Percentiles rank a stretch among this genome's conserved stretches.
These are phyloP conservation scores for Mentha longifolia DNA, from an alignment of 257 asterid genomes.

Conservation along the genomic window DNA sequence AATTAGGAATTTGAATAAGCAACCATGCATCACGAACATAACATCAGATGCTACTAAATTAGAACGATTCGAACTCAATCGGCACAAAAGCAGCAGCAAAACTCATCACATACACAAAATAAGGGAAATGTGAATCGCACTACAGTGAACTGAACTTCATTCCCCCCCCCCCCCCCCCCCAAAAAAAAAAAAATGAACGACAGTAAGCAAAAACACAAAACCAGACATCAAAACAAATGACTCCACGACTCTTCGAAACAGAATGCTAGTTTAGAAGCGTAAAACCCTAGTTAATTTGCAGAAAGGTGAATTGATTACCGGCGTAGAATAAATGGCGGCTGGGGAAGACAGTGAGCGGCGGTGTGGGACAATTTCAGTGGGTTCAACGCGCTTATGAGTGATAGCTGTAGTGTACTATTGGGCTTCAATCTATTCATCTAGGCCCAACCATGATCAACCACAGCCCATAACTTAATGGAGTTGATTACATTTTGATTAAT, in stretches of 20 bases:
- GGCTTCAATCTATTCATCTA: background rate
- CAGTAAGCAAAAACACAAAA: background rate
- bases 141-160: background rate
- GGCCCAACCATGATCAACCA: background rate
- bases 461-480: no score
- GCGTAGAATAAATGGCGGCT: conserved; percentile 29
- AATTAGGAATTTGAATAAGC: conserved; percentile 1
- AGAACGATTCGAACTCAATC: conserved; percentile 2
- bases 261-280: background rate
- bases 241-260: background rate
- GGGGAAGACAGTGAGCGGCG: background rate
- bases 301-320: conserved; percentile 6
- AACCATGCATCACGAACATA: background rate
- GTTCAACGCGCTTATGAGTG: background rate
- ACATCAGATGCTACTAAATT: background rate
- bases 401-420: no score
- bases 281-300: background rate
- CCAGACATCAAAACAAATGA: background rate
- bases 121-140: conserved; percentile 4
- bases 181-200: background rate
- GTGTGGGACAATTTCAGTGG: background rate
- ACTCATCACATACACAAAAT: background rate
- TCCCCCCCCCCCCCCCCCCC: no score
- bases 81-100: background rate
- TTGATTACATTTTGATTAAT: no score